Evolutionary conservation across 371 early-diverging fungal genomes (phyloP).

Genomic region (Mucor saturninus): DNA sequence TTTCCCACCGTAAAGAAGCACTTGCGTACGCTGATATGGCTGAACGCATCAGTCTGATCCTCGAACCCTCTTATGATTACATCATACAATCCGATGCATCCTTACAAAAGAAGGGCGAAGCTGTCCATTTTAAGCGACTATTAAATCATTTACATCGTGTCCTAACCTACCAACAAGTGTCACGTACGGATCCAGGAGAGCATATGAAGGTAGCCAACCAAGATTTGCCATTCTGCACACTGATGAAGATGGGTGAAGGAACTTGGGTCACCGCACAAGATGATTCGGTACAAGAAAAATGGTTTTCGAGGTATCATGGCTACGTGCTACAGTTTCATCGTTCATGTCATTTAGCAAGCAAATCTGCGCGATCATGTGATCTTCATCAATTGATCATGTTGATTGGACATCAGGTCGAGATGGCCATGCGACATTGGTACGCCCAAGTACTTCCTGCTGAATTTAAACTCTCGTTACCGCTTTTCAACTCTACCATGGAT

Average conservation of each 20-base stretch:
- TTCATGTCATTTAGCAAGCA: slow-evolving; percentile 20
- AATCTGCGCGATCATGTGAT: slow-evolving; percentile 24
- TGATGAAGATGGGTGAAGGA: slow-evolving; percentile 24
- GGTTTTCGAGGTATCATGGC: slow-evolving; percentile 23
- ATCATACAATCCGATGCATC: neutral
- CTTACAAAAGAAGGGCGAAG: slow-evolving; percentile 12
- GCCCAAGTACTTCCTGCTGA: slow-evolving; percentile 29
- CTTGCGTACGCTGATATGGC: slow-evolving; percentile 36
- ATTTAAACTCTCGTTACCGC: slow-evolving; percentile 34
- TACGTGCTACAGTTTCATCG: slow-evolving; percentile 24
- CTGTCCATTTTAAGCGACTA: slow-evolving; percentile 21
- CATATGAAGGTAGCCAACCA: neutral
- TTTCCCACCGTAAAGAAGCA: slow-evolving; percentile 23
- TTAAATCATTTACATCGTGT: slow-evolving; percentile 29
- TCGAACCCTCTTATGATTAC: slow-evolving; percentile 16
- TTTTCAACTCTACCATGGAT: slow-evolving; percentile 35
- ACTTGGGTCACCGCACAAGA: slow-evolving; percentile 22
- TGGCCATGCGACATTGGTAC: slow-evolving; percentile 50
- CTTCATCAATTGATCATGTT: slow-evolving; percentile 25
- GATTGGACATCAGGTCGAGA: slow-evolving; percentile 43
- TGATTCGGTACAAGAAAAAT: slow-evolving; percentile 23
- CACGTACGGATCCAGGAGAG: neutral
- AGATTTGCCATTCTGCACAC: slow-evolving; percentile 26
- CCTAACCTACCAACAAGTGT: slow-evolving; percentile 22
- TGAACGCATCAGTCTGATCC: slow-evolving; percentile 28